Evolutionary conservation across 164 flowering plant genomes (phyloP), one percentile per base, ranked within the genome.

Genomic region (Stephania cephalantha): DNA sequence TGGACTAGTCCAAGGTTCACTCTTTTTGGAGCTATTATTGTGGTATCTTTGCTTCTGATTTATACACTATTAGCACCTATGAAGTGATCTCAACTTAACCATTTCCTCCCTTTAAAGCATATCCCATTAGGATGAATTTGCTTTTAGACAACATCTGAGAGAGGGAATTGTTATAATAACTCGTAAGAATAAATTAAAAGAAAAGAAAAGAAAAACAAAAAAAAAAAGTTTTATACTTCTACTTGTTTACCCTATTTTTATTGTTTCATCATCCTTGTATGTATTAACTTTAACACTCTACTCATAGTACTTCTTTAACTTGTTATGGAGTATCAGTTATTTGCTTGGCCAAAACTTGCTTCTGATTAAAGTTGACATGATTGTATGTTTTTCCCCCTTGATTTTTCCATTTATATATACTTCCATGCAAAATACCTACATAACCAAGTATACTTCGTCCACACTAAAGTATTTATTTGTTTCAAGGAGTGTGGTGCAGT

Each of bases 1-100:
- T 95, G 99, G 99, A 95, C 97, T 13, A 91, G 99, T 79, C 95
- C 96, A 48, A 75, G 65, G 74, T 95, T 95, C 82, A 93, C 94
- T 73, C 86, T 93, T 3, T 87, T 46, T 13, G 89, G 84, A 17
- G 99, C 99, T 46, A 90, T 90, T 76, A 78, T 93, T 17, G 82
- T 93, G 45, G 90, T 93, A 72, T 74, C 91, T 18, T 82, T 91
- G 71, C 92, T 93, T 77, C 78, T 95, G 78, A 52, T 93, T 46
- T 91, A 95, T 82, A 90, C 97, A 55, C 84, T 91, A 81, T 84
- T 89, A 68, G 80, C 85, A n/a, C 97, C 93, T 20, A 44, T 81
- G 52, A 90, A 86, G 81, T 92, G 80, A 91, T 69, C 50, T 70
- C 25, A 66, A 0, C 46, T 68, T 9, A 58, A 46, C 69, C 42